Evolutionary conservation across 2,329 filamentous ascomycete genomes (phyloP).

Genomic region (Xylariomycetidae sp.): DNA sequence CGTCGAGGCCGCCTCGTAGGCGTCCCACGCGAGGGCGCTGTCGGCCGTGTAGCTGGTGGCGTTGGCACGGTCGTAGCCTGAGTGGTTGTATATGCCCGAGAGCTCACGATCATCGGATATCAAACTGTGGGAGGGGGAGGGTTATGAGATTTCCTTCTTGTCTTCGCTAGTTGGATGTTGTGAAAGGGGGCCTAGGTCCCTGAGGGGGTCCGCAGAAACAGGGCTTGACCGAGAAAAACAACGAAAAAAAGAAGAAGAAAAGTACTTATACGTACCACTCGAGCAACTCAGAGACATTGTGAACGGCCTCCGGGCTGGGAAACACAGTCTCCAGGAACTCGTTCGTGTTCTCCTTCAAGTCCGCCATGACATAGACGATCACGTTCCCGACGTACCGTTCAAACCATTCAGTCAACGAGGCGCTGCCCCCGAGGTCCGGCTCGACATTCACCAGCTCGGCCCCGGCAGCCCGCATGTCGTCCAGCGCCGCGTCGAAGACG

Average conservation of each 20-base stretch:
- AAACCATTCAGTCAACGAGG: too few species aligned
- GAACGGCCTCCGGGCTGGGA: slow-evolving; percentile 1
- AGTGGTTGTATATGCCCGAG: neutral
- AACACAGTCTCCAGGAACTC: slow-evolving; percentile 6
- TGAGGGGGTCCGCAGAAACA: too few species aligned
- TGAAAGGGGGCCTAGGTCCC: too few species aligned
- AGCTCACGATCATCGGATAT: too few species aligned
- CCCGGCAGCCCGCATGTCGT: slow-evolving; percentile 7
- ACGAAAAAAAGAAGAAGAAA: too few species aligned
- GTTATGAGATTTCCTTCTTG: too few species aligned
- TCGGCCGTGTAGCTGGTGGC: slow-evolving; percentile 3
- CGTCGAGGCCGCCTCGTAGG: slow-evolving; percentile 3
- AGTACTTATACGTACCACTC: too few species aligned
- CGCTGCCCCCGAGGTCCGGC: slow-evolving; percentile 1
- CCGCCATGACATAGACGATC: slow-evolving; percentile 5
- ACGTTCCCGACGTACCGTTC: slow-evolving; percentile 1
- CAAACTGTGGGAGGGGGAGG: too few species aligned
- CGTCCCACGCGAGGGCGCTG: slow-evolving; percentile 7
- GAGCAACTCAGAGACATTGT: slow-evolving; percentile 4
- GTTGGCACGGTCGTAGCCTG: slow-evolving; percentile 3
- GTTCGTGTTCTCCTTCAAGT: slow-evolving; percentile 7
- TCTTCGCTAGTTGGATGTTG: too few species aligned
- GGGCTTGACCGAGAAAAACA: too few species aligned
- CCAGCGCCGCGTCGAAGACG: slow-evolving; percentile 11
- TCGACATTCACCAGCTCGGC: slow-evolving; percentile 10